phyloP scores from a whole-genome alignment of 441 rosid species.

The Corymbia calophylla region DNA sequence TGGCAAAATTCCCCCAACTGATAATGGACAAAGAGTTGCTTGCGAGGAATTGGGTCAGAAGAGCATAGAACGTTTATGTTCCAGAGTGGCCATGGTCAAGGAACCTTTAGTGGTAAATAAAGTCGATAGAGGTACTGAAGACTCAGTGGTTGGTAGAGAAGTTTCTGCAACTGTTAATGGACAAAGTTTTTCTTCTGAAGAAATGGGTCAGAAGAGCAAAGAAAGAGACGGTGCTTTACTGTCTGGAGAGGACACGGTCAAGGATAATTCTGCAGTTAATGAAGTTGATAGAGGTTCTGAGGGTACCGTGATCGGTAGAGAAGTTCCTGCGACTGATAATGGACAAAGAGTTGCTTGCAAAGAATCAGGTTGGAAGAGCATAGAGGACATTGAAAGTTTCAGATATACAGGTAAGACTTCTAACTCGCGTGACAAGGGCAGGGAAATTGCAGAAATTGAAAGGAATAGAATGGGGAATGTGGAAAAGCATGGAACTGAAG shows the following conservation, averaged over 20 bases:
- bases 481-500: background rate
- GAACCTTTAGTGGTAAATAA: background rate
- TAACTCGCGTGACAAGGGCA: background rate
- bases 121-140: background rate
- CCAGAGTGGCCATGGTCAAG: background rate
- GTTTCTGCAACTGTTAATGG: background rate
- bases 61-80: background rate
- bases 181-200: background rate
- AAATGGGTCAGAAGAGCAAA: background rate
- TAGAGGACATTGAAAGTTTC: conserved; percentile 15
- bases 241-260: background rate
- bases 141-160: background rate
- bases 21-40: background rate
- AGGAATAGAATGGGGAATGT: background rate
- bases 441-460: background rate
- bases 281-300: background rate
- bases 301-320: background rate
- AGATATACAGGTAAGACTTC: conserved; percentile 5
- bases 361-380: background rate
- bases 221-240: background rate
- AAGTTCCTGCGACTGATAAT: background rate
- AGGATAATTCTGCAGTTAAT: background rate
- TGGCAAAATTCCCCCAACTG: background rate
- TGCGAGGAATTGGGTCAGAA: background rate
- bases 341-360: background rate